These are phyloP conservation scores for Coemansia sp. DNA, from an alignment of 192 early-diverging fungal genomes.

Conservation along the genomic window DNA sequence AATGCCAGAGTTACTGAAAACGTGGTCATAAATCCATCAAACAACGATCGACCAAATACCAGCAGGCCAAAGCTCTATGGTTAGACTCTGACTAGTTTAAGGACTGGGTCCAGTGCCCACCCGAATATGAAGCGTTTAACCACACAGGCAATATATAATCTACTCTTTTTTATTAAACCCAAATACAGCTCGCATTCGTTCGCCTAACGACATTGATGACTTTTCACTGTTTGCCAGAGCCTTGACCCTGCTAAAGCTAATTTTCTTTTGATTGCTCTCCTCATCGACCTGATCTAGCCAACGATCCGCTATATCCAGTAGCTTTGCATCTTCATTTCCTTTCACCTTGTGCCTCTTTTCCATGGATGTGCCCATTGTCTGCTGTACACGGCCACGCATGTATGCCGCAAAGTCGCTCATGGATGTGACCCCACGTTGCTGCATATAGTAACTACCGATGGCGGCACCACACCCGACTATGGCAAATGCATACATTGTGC, in stretches of 20 bases:
- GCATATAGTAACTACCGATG: constrained; percentile 31
- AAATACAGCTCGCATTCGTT: constrained; percentile 34
- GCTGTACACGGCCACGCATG: constrained; percentile 16
- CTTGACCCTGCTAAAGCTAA: constrained; percentile 33
- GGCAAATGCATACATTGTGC: constrained; percentile 43
- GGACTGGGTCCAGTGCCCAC: constrained; percentile 29
- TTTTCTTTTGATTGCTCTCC: constrained; percentile 26
- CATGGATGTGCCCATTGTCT: constrained; percentile 13
- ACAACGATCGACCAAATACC: constrained; percentile 23
- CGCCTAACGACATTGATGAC: constrained; percentile 30
- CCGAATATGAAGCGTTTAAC: constrained; percentile 27
- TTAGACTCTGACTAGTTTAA: constrained; percentile 16
- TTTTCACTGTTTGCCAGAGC: constrained; percentile 15
- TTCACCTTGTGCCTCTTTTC: constrained; percentile 17
- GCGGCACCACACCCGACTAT: constrained; percentile 29
- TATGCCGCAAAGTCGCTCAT: constrained; percentile 12
- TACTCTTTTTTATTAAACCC: constrained; percentile 14
- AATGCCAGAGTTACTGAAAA: not conserved
- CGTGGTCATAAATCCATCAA: constrained; percentile 32
- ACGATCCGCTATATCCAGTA: constrained; percentile 17
- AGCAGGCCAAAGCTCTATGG: constrained; percentile 19
- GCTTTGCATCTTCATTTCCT: constrained; percentile 16
- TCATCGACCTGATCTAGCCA: constrained; percentile 23
- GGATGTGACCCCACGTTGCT: constrained; percentile 21
- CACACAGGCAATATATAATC: not conserved